These are phyloP conservation scores for Acacia confusa DNA, from an alignment of 306 rosid genomes.

Conservation along the genomic window DNA sequence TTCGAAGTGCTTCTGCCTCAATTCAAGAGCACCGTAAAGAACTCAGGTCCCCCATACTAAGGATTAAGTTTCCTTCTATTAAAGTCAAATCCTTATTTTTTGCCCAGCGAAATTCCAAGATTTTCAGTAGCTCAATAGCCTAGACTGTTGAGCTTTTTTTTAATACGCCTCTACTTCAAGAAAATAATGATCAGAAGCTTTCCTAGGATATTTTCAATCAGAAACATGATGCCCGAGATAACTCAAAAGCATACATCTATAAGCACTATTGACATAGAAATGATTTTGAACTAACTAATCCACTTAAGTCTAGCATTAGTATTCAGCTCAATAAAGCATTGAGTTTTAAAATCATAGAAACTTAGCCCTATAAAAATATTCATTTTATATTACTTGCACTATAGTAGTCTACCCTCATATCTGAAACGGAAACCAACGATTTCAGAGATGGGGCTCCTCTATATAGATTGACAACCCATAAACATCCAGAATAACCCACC, in stretches of 20 bases:
- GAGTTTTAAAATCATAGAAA: slow-evolving; percentile 13
- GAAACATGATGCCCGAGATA: not conserved
- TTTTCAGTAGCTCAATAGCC: not conserved
- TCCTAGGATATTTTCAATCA: not conserved
- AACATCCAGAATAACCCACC: not conserved
- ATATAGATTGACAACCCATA: not conserved
- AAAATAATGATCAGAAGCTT: not conserved
- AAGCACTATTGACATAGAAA: not conserved
- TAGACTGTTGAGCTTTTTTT: not conserved
- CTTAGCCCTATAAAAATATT: not conserved
- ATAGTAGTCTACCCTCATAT: not conserved
- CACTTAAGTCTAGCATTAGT: slow-evolving; percentile 4
- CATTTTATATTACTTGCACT: slow-evolving; percentile 5
- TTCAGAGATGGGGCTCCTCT: not conserved
- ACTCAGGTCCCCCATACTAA: slow-evolving; percentile 16
- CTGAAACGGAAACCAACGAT: not conserved
- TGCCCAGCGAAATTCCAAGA: not conserved
- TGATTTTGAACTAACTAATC: slow-evolving; percentile 22
- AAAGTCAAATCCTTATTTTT: slow-evolving; percentile 6
- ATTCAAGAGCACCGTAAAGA: not conserved
- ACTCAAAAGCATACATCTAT: not conserved
- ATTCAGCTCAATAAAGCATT: slow-evolving; percentile 12
- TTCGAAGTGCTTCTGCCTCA: slow-evolving; percentile 13
- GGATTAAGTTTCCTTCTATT: not conserved
- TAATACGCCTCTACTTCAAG: not conserved